Base-by-base conservation (phyloP, 768 basidiomycete genomes). In the Polyporus arcularius region DNA sequence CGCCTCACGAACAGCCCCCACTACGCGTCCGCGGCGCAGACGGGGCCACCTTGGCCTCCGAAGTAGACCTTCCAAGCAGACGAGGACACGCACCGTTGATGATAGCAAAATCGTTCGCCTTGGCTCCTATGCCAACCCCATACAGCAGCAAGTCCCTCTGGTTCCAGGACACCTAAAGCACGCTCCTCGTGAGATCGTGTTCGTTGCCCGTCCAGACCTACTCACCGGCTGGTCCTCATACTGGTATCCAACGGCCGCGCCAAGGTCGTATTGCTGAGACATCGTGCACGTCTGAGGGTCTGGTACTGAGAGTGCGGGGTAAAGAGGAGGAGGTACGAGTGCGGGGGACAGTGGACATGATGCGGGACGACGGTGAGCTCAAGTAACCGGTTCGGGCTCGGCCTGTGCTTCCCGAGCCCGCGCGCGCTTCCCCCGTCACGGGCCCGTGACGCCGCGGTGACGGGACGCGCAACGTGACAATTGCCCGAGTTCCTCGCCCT, bases 121-220 rank as follows among this genome's bases (percentile, higher is more conserved):
- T 92, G 15, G 91, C 91, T 14, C 93, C 94, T 40, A 95, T 87
- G 14, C 90, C 91, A 28, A 86, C 77, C 12, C 90, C 89, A 65
- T 94, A 95, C 1, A 85, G 82, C 60, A 95, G 75, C 16, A 94
- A 75, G 73, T 95, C 93, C 53, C 92, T 84, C 74, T 87, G 86
- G 70, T 90, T 92, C 93, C 93, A 95, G 1, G 83, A 73, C 28
- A 92, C 92, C 90, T 93, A 32, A 28, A 12, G 18, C 21, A 55
- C 4, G 50, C 18, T 21, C 28, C 21, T 41, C 14, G 32, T 40
- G 2, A 54, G 14, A 16, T 38, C 15, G 14, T 4, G n/a, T 10
- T 1, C 2, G 32, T 21, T 1, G 18, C 4, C 14, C 39, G 56
- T 4, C 55, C 47, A 26, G 8, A 16, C 14, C 31, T 4, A 75